Percentiles rank a stretch among this genome's conserved stretches.
These are phyloP conservation scores for Tolypocladium tropicale DNA, from an alignment of 2,329 filamentous ascomycete species.

Conservation along the genomic window DNA sequence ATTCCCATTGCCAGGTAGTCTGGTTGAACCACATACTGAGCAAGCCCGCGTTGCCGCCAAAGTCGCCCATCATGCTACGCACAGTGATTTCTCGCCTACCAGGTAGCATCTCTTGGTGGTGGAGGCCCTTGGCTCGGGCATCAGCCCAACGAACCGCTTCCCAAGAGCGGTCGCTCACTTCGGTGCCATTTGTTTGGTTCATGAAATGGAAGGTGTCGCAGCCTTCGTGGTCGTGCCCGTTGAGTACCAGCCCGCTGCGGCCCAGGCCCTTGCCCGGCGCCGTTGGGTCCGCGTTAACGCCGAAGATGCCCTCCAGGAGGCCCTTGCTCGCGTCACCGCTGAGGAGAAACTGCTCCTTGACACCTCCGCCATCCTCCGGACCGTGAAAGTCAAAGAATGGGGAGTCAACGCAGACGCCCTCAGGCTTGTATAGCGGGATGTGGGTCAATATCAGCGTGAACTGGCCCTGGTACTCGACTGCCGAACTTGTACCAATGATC, in stretches of 20 bases:
- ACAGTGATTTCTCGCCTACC: slow-evolving; percentile 84
- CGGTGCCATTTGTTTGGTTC: slow-evolving; percentile 44
- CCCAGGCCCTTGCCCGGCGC: slow-evolving; percentile 54
- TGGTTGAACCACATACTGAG: slow-evolving; percentile 84
- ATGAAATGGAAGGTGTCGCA: slow-evolving; percentile 84
- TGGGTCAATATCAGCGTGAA: slow-evolving; percentile 87
- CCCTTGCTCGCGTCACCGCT: slow-evolving; percentile 60
- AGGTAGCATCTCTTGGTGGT: slow-evolving; percentile 34
- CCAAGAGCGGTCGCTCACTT: slow-evolving; percentile 34
- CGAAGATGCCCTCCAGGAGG: slow-evolving; percentile 77
- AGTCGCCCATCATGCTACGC: slow-evolving; percentile 97
- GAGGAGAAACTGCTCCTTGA: slow-evolving; percentile 88
- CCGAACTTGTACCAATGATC: slow-evolving; percentile 50
- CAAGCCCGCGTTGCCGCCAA: slow-evolving; percentile 81
- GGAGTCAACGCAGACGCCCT: slow-evolving; percentile 72
- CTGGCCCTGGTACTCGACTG: slow-evolving; percentile 51
- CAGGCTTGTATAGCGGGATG: slow-evolving; percentile 77
- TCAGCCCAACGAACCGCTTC: slow-evolving; percentile 37
- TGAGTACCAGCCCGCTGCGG: slow-evolving; percentile 69
- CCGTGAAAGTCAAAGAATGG: slow-evolving; percentile 76
- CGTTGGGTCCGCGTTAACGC: slow-evolving; percentile 53
- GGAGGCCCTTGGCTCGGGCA: slow-evolving; percentile 29
- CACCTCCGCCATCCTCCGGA: slow-evolving; percentile 52
- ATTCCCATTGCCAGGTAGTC: slow-evolving; percentile 62
- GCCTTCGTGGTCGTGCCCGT: slow-evolving; percentile 90